Conservation (phyloP, 768 basidiomycete species). For the Floccularia luteovirens region DNA sequence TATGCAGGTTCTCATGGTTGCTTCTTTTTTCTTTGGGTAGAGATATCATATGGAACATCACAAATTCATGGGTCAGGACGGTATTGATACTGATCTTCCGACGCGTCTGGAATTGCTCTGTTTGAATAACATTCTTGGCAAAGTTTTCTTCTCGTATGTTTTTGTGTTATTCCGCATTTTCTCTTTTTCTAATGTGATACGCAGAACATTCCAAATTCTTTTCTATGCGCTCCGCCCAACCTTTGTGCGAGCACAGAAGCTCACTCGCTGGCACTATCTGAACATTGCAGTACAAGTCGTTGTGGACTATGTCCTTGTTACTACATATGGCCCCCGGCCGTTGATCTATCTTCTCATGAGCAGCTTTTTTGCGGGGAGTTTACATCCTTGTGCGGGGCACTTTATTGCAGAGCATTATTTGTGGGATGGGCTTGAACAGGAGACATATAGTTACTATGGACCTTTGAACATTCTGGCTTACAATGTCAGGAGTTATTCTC, state of each 20-base stretch:
- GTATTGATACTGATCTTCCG: conserved; percentile 93
- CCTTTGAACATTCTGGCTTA: conserved; percentile 85
- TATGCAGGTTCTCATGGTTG: background rate
- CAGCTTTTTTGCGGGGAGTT: conserved; percentile 93
- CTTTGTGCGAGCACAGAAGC: conserved; percentile 77
- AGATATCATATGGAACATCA: conserved; percentile 96
- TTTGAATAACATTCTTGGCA: conserved; percentile 93
- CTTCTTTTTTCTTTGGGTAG: conserved; percentile 22
- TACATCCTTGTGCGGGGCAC: conserved; percentile 95
- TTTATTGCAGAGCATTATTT: conserved; percentile 98
- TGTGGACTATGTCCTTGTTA: conserved; percentile 66
- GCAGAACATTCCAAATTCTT: conserved; percentile 92
- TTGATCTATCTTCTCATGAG: conserved; percentile 80
- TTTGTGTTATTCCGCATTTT: background rate
- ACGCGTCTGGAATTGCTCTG: conserved; percentile 77
- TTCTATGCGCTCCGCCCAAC: conserved; percentile 97
- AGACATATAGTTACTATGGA: conserved; percentile 97
- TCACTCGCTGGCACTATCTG: conserved; percentile 79
- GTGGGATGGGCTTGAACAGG: conserved; percentile 88
- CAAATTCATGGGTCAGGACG: conserved; percentile 92
- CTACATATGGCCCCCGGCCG: conserved; percentile 31
- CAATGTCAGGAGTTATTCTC: conserved; percentile 52
- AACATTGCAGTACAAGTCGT: conserved; percentile 65
- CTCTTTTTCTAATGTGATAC: background rate
- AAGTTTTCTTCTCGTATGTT: conserved; percentile 93